Evolutionary conservation across 192 early-diverging fungal species (phyloP).

Genomic region (Backusella westeae): DNA sequence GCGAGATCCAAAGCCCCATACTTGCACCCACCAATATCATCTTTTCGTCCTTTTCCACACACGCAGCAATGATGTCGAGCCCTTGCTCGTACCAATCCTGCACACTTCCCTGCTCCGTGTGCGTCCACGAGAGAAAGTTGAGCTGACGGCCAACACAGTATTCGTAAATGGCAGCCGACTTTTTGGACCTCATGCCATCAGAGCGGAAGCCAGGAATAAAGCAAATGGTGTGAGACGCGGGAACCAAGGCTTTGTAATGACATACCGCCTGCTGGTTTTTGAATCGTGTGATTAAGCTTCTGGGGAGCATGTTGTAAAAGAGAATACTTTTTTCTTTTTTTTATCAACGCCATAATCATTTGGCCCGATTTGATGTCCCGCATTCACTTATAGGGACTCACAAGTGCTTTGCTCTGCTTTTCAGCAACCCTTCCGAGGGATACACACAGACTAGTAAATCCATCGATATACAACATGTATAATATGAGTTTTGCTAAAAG

Average conservation of each 20-base stretch:
- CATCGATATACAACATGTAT: no score
- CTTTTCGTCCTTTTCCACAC: background rate
- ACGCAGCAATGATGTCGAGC: background rate
- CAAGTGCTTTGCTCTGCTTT: no score
- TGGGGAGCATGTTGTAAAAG: background rate
- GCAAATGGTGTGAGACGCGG: conserved; percentile 14
- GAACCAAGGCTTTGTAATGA: background rate
- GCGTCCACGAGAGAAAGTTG: conserved; percentile 31
- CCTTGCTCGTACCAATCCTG: conserved; percentile 24
- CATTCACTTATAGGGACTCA: no score
- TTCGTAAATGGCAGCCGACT: conserved; percentile 16
- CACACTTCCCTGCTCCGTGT: conserved; percentile 13
- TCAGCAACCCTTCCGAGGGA: no score
- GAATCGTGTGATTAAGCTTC: background rate
- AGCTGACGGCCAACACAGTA: background rate
- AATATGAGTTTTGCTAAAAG: no score
- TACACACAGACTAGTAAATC: no score
- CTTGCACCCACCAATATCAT: conserved; percentile 22
- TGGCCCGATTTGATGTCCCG: no score
- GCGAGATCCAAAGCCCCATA: conserved; percentile 32
- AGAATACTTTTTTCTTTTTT: no score
- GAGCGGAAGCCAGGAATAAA: conserved; percentile 40
- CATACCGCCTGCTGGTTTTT: background rate
- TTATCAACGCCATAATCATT: no score
- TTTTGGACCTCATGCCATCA: conserved; percentile 14